Base-by-base conservation (phyloP, 352 stramenopile species). In the Phytophthora pini region DNA sequence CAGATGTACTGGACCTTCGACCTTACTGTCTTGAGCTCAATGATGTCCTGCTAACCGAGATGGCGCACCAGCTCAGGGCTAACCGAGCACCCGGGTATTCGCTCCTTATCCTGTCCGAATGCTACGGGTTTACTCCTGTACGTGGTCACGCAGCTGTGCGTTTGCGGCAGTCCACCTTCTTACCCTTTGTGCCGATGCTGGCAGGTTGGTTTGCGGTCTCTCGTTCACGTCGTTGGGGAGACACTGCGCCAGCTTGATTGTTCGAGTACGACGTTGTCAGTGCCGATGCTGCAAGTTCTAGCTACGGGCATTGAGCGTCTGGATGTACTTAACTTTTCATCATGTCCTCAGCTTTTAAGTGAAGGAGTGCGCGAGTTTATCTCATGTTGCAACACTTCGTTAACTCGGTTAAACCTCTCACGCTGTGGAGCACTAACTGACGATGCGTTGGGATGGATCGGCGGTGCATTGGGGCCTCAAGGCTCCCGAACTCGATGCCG, bases 381-480 rank as follows among this genome's bases (percentile, higher is more conserved):
- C n/a, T 85, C 77, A 1, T 93, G 86, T 56, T 90, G 84, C 58
- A 90, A 72, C 43, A 53, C 58, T 5, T 79, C 73, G 7, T 56
- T 94, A 34, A 85, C 76, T 4, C 73, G 69, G 22, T 58, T 91
- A 17, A 88, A 89, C 61, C 70, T 92, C 0, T 89, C 82, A 5
- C 64, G 74, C 39, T 93, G 86, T 40, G 51, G 68, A 6, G 68
- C 73, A 26, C 60, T 94, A 44, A 91, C 84, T 45, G 86, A 94
- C 56, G 86, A 94, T 36, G 80, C 79, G 3, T 52, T 94, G 32
- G 82, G 82, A 0, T 92, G 83, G 81, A 82, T 94, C 27, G 76
- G 77, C n/a, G 84, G 84, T 5, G 65, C 76, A 1, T 59, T 93
- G 10, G 84, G 84, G 4, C 72, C 81, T 11, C 82, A 90, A 62